phyloP scores from a whole-genome alignment of 345 rosid species.

The Raphanus raphanistrum region DNA sequence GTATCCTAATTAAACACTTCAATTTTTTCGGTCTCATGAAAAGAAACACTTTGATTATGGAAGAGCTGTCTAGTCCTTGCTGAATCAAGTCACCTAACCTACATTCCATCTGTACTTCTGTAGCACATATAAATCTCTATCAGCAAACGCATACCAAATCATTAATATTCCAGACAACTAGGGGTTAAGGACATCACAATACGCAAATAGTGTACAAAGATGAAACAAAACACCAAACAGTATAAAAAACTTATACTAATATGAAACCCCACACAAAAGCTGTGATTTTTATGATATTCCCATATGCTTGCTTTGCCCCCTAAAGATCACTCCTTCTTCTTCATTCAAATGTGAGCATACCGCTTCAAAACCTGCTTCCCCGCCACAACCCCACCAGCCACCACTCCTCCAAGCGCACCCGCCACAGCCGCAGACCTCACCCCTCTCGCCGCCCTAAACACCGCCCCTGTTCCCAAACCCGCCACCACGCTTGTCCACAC shows the following conservation, averaged over 20 bases:
- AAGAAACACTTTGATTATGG: conserved; percentile 9
- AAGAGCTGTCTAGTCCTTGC: background rate
- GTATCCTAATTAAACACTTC: conserved; percentile 10
- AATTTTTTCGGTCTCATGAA: conserved; percentile 8
- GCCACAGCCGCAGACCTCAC: conserved; percentile 92
- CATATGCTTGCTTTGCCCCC: background rate
- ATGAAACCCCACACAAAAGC: conserved; percentile 10
- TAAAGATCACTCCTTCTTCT: background rate
- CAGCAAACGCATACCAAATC: background rate
- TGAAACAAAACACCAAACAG: background rate
- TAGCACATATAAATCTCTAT: background rate
- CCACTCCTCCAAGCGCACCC: conserved; percentile 78
- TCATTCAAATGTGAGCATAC: conserved; percentile 63
- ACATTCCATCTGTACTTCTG: background rate
- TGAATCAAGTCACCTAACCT: conserved; percentile 10
- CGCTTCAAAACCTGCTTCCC: conserved; percentile 78
- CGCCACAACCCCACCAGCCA: conserved; percentile 69
- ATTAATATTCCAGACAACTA: no score
- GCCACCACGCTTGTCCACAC: conserved; percentile 88
- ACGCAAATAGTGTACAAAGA: background rate
- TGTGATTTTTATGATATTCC: conserved; percentile 13
- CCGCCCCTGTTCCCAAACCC: conserved; percentile 81
- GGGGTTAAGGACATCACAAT: no score
- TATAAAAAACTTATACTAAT: background rate
- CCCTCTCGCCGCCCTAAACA: conserved; percentile 84